Percentiles rank a stretch among this genome's conserved stretches.
phyloP scores from a whole-genome alignment of 305 asterid genomes.

The Solanum hybrid region DNA sequence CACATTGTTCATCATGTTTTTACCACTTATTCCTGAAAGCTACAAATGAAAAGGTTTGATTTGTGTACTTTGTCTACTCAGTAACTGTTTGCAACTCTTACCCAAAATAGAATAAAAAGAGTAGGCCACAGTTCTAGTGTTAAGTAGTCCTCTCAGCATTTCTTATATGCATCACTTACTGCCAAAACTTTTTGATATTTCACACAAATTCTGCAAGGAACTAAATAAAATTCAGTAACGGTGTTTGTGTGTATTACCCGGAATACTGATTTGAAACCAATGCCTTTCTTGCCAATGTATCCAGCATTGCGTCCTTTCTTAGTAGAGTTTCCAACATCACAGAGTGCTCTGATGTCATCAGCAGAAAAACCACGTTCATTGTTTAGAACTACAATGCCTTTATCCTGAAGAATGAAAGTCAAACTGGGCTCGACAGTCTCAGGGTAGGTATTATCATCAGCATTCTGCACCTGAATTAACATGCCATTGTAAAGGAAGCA shows the following conservation, averaged over 20 bases:
- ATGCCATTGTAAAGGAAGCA: constrained; percentile 13
- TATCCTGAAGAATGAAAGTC: constrained; percentile 49
- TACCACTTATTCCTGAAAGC: not conserved
- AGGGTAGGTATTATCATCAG: constrained; percentile 85
- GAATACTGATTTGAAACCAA: constrained; percentile 86
- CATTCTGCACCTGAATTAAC: constrained; percentile 76
- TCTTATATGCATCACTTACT: not conserved
- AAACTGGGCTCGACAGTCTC: constrained; percentile 75
- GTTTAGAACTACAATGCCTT: constrained; percentile 43
- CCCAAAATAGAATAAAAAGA: not conserved
- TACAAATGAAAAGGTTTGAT: not conserved
- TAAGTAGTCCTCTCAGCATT: not conserved
- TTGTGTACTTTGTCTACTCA: not conserved
- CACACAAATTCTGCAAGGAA: not conserved
- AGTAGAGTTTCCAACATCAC: constrained; percentile 53
- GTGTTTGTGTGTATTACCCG: not conserved
- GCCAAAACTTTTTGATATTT: not conserved
- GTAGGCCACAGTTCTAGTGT: not conserved
- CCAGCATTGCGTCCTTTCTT: constrained; percentile 61
- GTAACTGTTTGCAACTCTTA: not conserved
- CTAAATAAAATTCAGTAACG: not conserved
- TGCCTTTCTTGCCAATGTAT: constrained; percentile 98
- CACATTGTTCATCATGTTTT: not conserved
- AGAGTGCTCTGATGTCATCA: not conserved
- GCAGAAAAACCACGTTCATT: constrained; percentile 82